A percentile compares a stretch with the other conserved stretches of the same genome.
Conservation (phyloP, 768 basidiomycete genomes). For the Termitomyces sp. region DNA sequence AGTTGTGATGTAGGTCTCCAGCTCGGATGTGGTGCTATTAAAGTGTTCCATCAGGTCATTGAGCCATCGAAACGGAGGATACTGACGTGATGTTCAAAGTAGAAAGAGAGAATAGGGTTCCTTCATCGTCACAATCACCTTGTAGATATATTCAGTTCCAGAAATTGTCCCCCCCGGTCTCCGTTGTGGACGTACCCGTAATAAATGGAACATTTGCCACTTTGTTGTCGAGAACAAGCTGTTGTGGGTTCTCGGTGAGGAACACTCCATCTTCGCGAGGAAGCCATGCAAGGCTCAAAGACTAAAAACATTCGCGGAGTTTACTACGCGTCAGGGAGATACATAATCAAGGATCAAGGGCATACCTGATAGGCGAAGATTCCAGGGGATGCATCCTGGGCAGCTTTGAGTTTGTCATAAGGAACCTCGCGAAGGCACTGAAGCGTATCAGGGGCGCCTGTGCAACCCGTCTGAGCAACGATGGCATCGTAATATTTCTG, state of each 20-base stretch:
- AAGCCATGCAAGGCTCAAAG: slow-evolving; percentile 37
- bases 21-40: slow-evolving; percentile 18
- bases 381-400: slow-evolving; percentile 36
- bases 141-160: background rate
- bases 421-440: slow-evolving; percentile 37
- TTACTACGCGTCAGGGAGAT: background rate
- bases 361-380: slow-evolving; percentile 40
- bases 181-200: slow-evolving; percentile 26
- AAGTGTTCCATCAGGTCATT: background rate
- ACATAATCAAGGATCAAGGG: background rate
- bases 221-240: slow-evolving; percentile 34
- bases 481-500: slow-evolving; percentile 43
- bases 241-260: slow-evolving; percentile 36
- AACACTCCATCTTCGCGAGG: slow-evolving; percentile 50
- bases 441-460: slow-evolving; percentile 33
- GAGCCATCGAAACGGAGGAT: background rate
- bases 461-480: slow-evolving; percentile 36
- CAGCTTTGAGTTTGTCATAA: slow-evolving; percentile 32
- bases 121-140: slow-evolving; percentile 59
- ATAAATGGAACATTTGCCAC: slow-evolving; percentile 47
- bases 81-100: slow-evolving; percentile 45
- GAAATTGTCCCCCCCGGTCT: background rate
- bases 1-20: slow-evolving; percentile 23
- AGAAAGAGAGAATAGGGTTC: slow-evolving; percentile 44
- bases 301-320: slow-evolving; percentile 20